Evolutionary conservation across 495 filamentous ascomycete species (phyloP).

Genomic region (Penicillium pancosmium): DNA sequence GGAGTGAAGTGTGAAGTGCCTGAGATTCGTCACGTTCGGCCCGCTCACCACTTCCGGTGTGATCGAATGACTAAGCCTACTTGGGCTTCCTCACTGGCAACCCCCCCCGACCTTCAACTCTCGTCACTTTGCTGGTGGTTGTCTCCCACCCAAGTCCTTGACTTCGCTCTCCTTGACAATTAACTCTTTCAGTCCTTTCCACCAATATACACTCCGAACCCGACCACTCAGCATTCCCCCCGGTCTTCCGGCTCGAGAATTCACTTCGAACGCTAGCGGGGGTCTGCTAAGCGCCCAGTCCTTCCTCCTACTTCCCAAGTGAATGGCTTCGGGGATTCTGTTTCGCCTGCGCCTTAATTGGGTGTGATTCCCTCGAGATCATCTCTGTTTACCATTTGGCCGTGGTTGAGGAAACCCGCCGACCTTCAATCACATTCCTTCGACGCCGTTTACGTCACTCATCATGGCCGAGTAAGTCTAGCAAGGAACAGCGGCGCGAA

Average conservation of each 20-base stretch:
- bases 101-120: conserved; percentile 12
- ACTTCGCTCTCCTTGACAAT: conserved; percentile 9
- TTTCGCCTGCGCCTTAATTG: conserved; percentile 11
- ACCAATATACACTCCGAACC: conserved; percentile 5
- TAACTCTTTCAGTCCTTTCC: conserved; percentile 13
- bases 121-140: conserved; percentile 14
- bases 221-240: not conserved
- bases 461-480: conserved; percentile 52
- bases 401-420: not conserved
- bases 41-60: conserved; percentile 12
- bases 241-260: conserved; percentile 13
- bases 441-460: conserved; percentile 31
- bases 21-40: conserved; percentile 10
- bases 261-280: conserved; percentile 22
- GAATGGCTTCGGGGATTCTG: conserved; percentile 21
- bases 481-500: not conserved
- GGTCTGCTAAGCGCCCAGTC: conserved; percentile 8
- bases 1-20: not conserved
- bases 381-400: not conserved
- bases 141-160: conserved; percentile 12
- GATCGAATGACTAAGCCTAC: conserved; percentile 23
- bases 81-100: conserved; percentile 3
- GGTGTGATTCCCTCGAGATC: conserved; percentile 13
- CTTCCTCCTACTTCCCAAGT: conserved; percentile 11
- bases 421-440: conserved; percentile 22